phyloP scores from a whole-genome alignment of 352 stramenopile genomes.

The Detonula confervacea region DNA sequence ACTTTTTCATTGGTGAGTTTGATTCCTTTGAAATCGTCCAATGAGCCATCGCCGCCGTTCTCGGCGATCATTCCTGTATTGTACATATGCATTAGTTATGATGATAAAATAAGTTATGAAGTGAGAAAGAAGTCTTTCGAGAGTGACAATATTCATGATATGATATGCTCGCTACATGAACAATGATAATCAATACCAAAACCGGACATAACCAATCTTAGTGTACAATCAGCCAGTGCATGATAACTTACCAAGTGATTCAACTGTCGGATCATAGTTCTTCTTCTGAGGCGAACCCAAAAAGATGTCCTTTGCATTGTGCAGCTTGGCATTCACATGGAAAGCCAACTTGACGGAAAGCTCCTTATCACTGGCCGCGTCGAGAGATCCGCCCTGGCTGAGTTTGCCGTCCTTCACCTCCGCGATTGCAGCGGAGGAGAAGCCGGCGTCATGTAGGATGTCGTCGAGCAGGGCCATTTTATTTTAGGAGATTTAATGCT shows the following conservation, averaged over 20 bases:
- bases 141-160: too few relatives aligned
- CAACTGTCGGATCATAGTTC: slow-evolving; percentile 55
- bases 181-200: too few relatives aligned
- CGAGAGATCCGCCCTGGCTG: slow-evolving; percentile 44
- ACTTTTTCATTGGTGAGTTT: slow-evolving; percentile 43
- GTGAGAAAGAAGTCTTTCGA: too few relatives aligned
- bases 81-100: too few relatives aligned
- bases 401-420: slow-evolving; percentile 45
- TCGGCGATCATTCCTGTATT: slow-evolving; percentile 51
- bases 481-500: background rate
- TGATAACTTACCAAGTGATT: slow-evolving; percentile 40
- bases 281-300: slow-evolving; percentile 47
- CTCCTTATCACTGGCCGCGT: slow-evolving; percentile 46
- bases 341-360: slow-evolving; percentile 57
- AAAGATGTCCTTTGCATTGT: slow-evolving; percentile 44
- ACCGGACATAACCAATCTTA: too few relatives aligned
- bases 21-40: slow-evolving; percentile 59
- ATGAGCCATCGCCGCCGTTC: slow-evolving; percentile 40
- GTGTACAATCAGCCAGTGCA: too few relatives aligned
- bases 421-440: slow-evolving; percentile 32
- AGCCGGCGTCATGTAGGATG: slow-evolving; percentile 49
- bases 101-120: too few relatives aligned
- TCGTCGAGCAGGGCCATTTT: slow-evolving; percentile 31
- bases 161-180: too few relatives aligned
- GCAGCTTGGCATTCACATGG: slow-evolving; percentile 42